Base-by-base conservation (phyloP, 2,329 filamentous ascomycete genomes). In the Ophiostoma sp. region DNA sequence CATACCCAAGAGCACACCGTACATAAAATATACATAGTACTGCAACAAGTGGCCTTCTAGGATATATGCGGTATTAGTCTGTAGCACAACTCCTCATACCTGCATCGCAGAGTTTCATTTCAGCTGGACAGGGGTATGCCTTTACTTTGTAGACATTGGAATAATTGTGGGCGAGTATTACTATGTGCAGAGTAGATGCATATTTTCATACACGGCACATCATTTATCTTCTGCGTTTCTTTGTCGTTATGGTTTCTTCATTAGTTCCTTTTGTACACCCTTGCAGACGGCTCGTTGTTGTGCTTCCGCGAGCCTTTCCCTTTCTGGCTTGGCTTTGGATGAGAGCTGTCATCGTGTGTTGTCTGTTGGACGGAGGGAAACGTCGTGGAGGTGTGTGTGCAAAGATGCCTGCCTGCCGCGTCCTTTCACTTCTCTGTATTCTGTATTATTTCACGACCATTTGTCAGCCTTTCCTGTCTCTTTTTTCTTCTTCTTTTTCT, bases 91-190 rank as follows among this genome's bases (percentile, higher is more conserved):
- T 67, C 35, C 11, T 70, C 48, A n/a, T 33, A 62, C 27, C 27
- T 69, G 68, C 68, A 67, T 70, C 15, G 4, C 20, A 67, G 23
- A 69, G 67, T 72, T n/a, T 69, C 71, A 69, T 70, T 70, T 70
- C 67, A 69, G 69, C 71, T 69, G 64, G 71, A 71, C 71, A 72
- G 65, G 71, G 71, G 67, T 69, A 17, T 36, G 60, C 20, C 33
- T n/a, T n/a, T 35, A 57, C 27, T 13, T 57, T 13, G 15, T 57
- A 27, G 13, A 48, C 5, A 48, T 20, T 39, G 6, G n/a, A 54
- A 54, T 57, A 57, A 57, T 57, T 57, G 52, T 41, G 52, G 52
- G 52, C 52, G 20, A 48, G 36, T 48, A 48, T 31, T 31, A 31
- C 27, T 31, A 31, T 31, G 27, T 31, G 27, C 27, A 31, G 13